Base-by-base conservation (phyloP, 2,329 filamentous ascomycete genomes). In the Fusarium sp. region DNA sequence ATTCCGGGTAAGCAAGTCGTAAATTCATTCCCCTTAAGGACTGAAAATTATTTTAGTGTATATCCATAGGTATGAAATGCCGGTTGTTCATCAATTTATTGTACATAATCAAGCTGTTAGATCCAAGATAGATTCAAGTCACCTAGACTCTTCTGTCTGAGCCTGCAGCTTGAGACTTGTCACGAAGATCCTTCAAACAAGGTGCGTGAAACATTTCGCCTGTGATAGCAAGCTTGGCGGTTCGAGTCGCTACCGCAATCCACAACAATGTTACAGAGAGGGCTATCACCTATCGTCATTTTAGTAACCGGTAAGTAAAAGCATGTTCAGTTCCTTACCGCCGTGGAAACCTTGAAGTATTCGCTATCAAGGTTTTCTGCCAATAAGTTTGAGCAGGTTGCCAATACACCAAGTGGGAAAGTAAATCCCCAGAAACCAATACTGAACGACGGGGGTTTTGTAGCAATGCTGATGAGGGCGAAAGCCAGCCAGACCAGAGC, bases 391-490 rank as follows among this genome's bases (percentile, higher is more conserved):
- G 85, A 84, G 63, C 83, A 85, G 5, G 82, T 83, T 4, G 84
- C 83, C 72, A 85, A 79, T 31, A 85, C 84, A n/a, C 85, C 85
- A 11, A 86, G 79, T 0, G 84, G 84, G 69, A 86, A 86, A 3
- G 85, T 86, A 60, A 86, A 85, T 2, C 83, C 84, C 85, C 85
- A 86, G 83, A 84, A 86, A 45, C 84, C 84, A 80, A 85, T 84
- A 68, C 85, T 86, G 78, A 86, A 86, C 17, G 84, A 84, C 26
- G 85, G 81, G 63, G 77, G 80, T 59, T 82, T 84, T 35, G 83
- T 84, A 41, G 73, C 74, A 48, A 84, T 80, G 72, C 82, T 84
- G 69, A 85, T 80, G 56, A 85, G 77, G 8, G 85, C 85, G 59
- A 85, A 85, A 14, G 78, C 81, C 10, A 86, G 73, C 83, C 85